phyloP scores from a whole-genome alignment of 805 yeast species.

The Lachancea dasiensis region DNA sequence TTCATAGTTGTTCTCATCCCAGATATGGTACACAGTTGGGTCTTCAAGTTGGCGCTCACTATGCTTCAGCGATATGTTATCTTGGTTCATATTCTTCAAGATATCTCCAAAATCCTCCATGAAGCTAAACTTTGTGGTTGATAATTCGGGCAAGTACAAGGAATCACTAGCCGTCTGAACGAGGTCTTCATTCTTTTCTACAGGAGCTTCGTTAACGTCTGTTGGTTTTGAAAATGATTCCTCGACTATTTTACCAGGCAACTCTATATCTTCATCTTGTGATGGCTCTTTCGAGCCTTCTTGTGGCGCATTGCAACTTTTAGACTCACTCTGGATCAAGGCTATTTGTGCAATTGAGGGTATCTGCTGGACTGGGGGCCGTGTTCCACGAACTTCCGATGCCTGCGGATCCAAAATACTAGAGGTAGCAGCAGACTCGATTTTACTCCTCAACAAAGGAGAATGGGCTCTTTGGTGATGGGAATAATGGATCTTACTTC shows the following conservation, averaged over 20 bases:
- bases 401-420: conserved; percentile 22
- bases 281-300: too few species aligned
- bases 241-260: neutral
- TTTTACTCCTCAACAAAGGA: neutral
- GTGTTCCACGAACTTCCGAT: conserved; percentile 3
- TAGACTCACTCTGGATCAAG: neutral
- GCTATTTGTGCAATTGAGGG: conserved; percentile 4
- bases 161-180: neutral
- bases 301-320: too few species aligned
- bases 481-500: conserved; percentile 11
- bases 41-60: neutral
- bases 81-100: conserved; percentile 14
- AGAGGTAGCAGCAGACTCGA: neutral
- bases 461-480: neutral
- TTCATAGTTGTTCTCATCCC: conserved; percentile 13
- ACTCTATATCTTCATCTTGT: neutral
- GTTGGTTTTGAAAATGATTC: neutral
- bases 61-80: conserved; percentile 12
- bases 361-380: neutral
- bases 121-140: neutral
- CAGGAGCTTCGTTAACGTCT: neutral
- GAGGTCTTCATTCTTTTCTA: neutral
- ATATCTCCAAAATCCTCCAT: conserved; percentile 15
- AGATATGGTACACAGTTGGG: conserved; percentile 12
- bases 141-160: neutral